Evolutionary conservation across 2,329 filamentous ascomycete species (phyloP).

Genomic region (Tolypocladium paradoxum): DNA sequence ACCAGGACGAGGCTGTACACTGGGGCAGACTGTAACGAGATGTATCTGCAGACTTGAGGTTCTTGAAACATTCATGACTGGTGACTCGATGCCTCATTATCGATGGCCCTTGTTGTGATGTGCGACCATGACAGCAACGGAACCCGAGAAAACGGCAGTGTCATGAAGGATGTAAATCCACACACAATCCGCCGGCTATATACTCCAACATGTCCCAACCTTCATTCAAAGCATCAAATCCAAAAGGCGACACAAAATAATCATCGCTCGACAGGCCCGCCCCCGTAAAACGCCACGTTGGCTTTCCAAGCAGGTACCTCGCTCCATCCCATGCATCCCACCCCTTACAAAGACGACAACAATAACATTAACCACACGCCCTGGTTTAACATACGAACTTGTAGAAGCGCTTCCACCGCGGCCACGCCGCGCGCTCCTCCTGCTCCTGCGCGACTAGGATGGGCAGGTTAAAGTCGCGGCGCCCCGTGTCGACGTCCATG

Average conservation of each 20-base stretch:
- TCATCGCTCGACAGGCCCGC: neutral
- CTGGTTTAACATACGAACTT: constrained; percentile 54
- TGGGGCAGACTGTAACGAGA: neutral
- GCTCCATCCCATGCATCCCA: neutral
- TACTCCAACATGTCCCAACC: neutral
- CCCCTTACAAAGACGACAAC: constrained; percentile 1
- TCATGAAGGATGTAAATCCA: neutral
- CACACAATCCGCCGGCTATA: neutral
- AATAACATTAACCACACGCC: neutral
- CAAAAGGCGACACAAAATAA: neutral
- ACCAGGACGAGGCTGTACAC: neutral
- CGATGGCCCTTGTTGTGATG: neutral
- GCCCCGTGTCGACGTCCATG: constrained; percentile 81
- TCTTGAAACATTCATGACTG: neutral
- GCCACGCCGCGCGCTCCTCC: constrained; percentile 63
- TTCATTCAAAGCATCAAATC: neutral
- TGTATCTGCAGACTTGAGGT: neutral
- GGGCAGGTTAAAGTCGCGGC: constrained; percentile 73
- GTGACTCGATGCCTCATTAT: neutral
- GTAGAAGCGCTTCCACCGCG: constrained; percentile 65
- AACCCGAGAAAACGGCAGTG: neutral
- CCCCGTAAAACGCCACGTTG: neutral
- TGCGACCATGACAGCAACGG: neutral
- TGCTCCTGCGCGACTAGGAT: constrained; percentile 70
- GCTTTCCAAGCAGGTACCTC: neutral